Conservation (phyloP, 495 filamentous ascomycete genomes). For the Jackrogersella multiformis region DNA sequence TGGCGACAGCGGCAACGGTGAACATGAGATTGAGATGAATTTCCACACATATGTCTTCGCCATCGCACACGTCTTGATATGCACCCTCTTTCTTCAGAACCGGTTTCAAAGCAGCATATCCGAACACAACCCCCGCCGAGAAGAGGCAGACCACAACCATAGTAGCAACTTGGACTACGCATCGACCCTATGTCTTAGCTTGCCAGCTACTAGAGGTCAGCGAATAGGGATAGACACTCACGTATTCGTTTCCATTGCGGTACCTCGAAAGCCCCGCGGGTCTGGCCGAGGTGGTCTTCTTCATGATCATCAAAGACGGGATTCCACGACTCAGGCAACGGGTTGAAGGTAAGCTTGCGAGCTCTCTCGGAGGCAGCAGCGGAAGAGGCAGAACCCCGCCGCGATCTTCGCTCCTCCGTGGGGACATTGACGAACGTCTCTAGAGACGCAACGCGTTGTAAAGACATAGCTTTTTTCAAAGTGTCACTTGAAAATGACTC, state of each 20-base stretch:
- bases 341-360: conserved; percentile 63
- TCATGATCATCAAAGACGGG: conserved; percentile 41
- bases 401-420: conserved; percentile 48
- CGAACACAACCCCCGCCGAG: conserved; percentile 81
- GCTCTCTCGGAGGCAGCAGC: conserved; percentile 45
- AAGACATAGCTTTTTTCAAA: conserved; percentile 53
- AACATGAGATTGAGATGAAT: conserved; percentile 93
- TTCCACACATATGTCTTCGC: conserved; percentile 72
- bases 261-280: conserved; percentile 76
- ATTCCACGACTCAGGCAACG: conserved; percentile 61
- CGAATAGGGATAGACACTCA: conserved; percentile 53
- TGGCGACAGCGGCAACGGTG: conserved; percentile 87
- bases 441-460: conserved; percentile 60
- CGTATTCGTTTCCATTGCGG: conserved; percentile 69
- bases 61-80: conserved; percentile 69
- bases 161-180: conserved; percentile 66
- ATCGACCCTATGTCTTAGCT: conserved; percentile 26
- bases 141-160: conserved; percentile 85
- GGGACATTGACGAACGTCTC: conserved; percentile 59
- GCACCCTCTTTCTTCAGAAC: conserved; percentile 80
- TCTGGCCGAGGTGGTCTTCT: conserved; percentile 48
- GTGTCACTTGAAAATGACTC: conserved; percentile 10
- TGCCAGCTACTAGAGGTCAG: not conserved
- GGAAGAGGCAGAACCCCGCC: conserved; percentile 49
- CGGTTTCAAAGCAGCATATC: conserved; percentile 85